Conservation (phyloP, 164 flowering plant species). For the Protea cynaroides region DNA sequence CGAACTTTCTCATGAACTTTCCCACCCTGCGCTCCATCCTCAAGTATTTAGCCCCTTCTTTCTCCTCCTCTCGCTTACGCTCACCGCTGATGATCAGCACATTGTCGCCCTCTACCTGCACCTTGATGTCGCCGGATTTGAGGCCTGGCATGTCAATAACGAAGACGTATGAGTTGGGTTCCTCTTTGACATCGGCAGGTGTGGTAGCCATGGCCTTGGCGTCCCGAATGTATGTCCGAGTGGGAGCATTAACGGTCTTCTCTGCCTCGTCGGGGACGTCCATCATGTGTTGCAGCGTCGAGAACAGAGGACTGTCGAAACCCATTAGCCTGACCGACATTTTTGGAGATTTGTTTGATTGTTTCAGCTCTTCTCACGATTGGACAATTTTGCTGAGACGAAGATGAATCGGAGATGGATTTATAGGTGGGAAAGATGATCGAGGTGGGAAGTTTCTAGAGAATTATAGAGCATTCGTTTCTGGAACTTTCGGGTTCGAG, state of each 20-base stretch:
- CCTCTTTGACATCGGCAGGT: constrained; percentile 24
- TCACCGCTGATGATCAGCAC: constrained; percentile 17
- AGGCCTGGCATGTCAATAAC: constrained; percentile 35
- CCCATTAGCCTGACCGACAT: constrained; percentile 9
- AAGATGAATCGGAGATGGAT: too few species aligned
- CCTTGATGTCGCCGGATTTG: constrained; percentile 26
- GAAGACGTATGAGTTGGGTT: constrained; percentile 21
- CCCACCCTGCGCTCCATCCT: constrained; percentile 16
- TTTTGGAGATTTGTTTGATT: too few species aligned
- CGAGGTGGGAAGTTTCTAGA: too few species aligned
- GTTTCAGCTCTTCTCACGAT: too few species aligned
- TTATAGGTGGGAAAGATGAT: too few species aligned
- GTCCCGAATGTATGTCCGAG: constrained; percentile 16
- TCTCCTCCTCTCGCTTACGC: constrained; percentile 19
- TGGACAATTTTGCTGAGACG: too few species aligned
- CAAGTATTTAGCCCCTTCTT: constrained; percentile 19
- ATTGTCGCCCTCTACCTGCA: constrained; percentile 27
- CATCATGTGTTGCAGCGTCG: constrained; percentile 14
- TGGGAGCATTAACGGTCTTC: constrained; percentile 11
- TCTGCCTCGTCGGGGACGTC: constrained; percentile 10
- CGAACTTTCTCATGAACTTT: constrained; percentile 15
- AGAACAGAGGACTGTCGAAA: constrained; percentile 11
- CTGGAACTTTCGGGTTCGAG: too few species aligned
- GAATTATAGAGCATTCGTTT: too few species aligned
- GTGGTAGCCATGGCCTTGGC: constrained; percentile 27